Conservation (phyloP, 805 yeast species). For the Starmerella etchellsii region DNA sequence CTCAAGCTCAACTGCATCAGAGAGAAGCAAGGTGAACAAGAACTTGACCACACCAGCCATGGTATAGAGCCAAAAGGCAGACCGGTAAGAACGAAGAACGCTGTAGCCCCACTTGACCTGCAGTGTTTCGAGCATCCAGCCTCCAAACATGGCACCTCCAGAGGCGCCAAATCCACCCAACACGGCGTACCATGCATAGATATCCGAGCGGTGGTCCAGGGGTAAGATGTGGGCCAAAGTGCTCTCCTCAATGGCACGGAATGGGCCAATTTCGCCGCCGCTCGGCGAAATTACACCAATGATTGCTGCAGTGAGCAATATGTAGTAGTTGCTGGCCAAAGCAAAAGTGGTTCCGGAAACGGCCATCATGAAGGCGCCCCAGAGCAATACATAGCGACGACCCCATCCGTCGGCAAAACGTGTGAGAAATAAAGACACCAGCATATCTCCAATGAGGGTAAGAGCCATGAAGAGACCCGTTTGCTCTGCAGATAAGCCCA, state of each 20-base stretch:
- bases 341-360: constrained; percentile 54
- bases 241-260: constrained; percentile 72
- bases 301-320: constrained; percentile 56
- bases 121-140: constrained; percentile 38
- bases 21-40: constrained; percentile 34
- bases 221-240: constrained; percentile 61
- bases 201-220: constrained; percentile 40
- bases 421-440: constrained; percentile 54
- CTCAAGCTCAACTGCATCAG: constrained; percentile 7
- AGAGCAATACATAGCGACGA: constrained; percentile 45
- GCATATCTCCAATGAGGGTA: constrained; percentile 66
- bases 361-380: constrained; percentile 57
- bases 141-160: constrained; percentile 52
- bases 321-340: constrained; percentile 36
- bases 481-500: constrained; percentile 40
- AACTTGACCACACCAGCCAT: constrained; percentile 39
- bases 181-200: constrained; percentile 62
- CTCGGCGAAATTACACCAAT: constrained; percentile 78
- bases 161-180: constrained; percentile 62
- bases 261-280: constrained; percentile 85
- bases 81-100: constrained; percentile 34
- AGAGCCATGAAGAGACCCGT: constrained; percentile 73
- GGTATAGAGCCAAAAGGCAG: constrained; percentile 45
- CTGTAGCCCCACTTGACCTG: constrained; percentile 6
- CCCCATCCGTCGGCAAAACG: constrained; percentile 68